Percentiles rank a stretch among this genome's conserved stretches.
Evolutionary conservation across 352 stramenopile genomes (phyloP).

Genomic region (Phytophthora sojae): DNA sequence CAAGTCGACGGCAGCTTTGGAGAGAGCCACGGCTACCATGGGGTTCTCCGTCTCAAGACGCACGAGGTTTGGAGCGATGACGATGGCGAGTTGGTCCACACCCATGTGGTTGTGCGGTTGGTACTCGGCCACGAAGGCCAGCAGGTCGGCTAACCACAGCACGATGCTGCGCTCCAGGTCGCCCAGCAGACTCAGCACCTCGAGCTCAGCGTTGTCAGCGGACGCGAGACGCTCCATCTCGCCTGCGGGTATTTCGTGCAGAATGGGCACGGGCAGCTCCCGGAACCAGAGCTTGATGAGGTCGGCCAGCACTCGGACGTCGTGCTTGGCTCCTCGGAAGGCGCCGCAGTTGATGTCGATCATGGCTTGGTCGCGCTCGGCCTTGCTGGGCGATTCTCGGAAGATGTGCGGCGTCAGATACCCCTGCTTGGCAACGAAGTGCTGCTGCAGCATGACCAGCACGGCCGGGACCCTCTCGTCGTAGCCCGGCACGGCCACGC

Average conservation of each 20-base stretch:
- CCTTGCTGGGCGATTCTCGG: constrained; percentile 86
- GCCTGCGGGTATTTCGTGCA: constrained; percentile 80
- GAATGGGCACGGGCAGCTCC: constrained; percentile 80
- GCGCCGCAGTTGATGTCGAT: constrained; percentile 83
- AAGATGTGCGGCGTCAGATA: constrained; percentile 85
- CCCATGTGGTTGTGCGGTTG: constrained; percentile 89
- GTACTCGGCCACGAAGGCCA: constrained; percentile 74
- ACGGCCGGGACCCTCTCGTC: constrained; percentile 84
- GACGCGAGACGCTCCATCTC: constrained; percentile 69
- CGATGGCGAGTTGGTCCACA: constrained; percentile 90
- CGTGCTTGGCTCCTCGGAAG: constrained; percentile 65
- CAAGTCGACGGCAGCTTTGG: constrained; percentile 86
- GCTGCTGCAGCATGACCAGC: constrained; percentile 86
- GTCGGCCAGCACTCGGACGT: constrained; percentile 88
- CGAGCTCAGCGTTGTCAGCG: constrained; percentile 46
- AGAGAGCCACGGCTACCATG: constrained; percentile 86
- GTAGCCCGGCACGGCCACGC: constrained; percentile 69
- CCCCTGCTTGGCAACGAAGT: constrained; percentile 78
- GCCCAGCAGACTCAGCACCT: constrained; percentile 60
- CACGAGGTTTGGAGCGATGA: constrained; percentile 91
- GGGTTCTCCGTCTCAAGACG: constrained; percentile 86
- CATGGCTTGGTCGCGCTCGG: constrained; percentile 87
- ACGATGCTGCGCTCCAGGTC: constrained; percentile 67
- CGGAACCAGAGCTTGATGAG: constrained; percentile 93
- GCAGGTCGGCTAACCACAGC: constrained; percentile 86